Evolutionary conservation across 2,329 filamentous ascomycete species (phyloP), one percentile per base, ranked within the genome.

Genomic region (Juglanconis juglandina): DNA sequence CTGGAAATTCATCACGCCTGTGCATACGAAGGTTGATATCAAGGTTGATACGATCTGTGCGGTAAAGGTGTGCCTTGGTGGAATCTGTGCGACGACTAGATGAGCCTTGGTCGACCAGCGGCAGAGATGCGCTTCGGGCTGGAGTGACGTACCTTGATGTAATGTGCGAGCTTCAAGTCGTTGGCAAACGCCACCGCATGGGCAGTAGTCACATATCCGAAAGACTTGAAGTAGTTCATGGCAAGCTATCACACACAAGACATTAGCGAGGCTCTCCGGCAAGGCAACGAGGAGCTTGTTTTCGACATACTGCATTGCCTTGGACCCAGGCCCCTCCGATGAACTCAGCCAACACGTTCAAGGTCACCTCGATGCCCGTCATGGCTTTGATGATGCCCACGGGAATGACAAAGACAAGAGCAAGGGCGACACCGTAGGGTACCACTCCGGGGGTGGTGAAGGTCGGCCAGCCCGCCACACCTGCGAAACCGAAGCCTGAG

Each of bases 41-140:
- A 86, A 72, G 2, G 82, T 87, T 34, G 83, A 82, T 8, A 82
- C 72, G 67, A 87, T 82, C 69, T 87, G 84, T 1, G 83, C 83
- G 24, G 76, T 72, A 65, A 87, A 87, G 3, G 84, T 82, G 37
- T 85, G 78, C 9, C 81, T 79, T 0, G 85, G 84, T 5, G 85
- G 83, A 24, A 87, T 84, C 73, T 86, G 44, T 47, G 44, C 17
- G 6, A 24, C 24, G 24, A 24, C 24, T 24, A 24, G n/a, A 3
- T 47, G 14, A 17, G 14, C 17, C 17, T 4, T 17, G 13, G 44
- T 17, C 17, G 44, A 24, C 44, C n/a, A 47, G n/a, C 2, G 13
- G 17, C 5, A 10, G 8, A 9, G 17, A 47, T 1, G 24, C 24
- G 24, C 17, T 10, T 47, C 44, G 17, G 14, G n/a, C 6, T 6